Conservation (phyloP, 305 asterid genomes). For the Fraxinus paxiana region DNA sequence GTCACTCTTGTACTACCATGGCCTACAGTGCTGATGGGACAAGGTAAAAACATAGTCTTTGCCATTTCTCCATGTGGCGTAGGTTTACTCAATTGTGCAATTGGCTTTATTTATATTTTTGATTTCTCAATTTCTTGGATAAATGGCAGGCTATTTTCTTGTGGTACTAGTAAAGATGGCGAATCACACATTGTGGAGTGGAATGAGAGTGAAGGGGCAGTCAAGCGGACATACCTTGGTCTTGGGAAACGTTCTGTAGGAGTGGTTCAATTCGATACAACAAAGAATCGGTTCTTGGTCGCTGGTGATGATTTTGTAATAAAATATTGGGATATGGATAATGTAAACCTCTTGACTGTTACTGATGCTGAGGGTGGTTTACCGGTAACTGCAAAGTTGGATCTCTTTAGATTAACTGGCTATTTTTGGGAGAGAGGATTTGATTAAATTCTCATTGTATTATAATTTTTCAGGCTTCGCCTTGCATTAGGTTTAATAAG, state of each 20-base stretch:
- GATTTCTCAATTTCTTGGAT: not conserved
- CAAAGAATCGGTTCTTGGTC: slow-evolving; percentile 59
- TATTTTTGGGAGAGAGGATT: not conserved
- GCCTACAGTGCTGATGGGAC: slow-evolving; percentile 51
- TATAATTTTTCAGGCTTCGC: slow-evolving; percentile 51
- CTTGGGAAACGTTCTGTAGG: slow-evolving; percentile 53
- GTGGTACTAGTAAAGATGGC: slow-evolving; percentile 72
- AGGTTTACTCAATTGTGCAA: not conserved
- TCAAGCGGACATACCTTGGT: slow-evolving; percentile 57
- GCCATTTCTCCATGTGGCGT: not conserved
- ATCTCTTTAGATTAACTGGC: not conserved
- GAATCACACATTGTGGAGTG: slow-evolving; percentile 64
- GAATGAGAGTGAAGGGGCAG: slow-evolving; percentile 69
- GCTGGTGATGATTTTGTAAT: slow-evolving; percentile 70
- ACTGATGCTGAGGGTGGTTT: slow-evolving; percentile 70
- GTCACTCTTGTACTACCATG: slow-evolving; percentile 42
- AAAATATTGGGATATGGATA: slow-evolving; percentile 78
- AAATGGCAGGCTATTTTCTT: slow-evolving; percentile 57
- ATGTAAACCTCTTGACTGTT: slow-evolving; percentile 35
- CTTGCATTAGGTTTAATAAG: slow-evolving; percentile 57
- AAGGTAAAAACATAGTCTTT: slow-evolving; percentile 28
- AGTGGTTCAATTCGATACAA: slow-evolving; percentile 67
- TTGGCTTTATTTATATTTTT: not conserved
- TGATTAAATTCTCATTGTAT: slow-evolving; percentile 7
- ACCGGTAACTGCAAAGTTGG: slow-evolving; percentile 40